phyloP scores from a whole-genome alignment of 2,329 filamentous ascomycete species.

The Claviceps spartinae region DNA sequence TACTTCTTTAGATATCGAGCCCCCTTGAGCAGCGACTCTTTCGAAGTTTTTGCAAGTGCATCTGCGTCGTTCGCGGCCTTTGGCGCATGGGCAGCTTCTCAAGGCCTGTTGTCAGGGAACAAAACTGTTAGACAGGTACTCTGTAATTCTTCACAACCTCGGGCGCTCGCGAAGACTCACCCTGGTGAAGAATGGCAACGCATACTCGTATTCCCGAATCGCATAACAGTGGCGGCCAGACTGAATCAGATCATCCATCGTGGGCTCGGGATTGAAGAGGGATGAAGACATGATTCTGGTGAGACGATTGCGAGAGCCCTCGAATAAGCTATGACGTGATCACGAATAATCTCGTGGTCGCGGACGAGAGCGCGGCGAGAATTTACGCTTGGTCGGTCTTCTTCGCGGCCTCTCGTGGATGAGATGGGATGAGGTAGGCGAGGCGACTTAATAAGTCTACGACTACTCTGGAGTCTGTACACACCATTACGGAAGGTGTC shows the following conservation, averaged over 20 bases:
- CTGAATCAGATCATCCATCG: conserved; percentile 11
- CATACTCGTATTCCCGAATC: conserved; percentile 20
- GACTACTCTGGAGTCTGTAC: too few relatives aligned
- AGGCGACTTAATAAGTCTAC: too few relatives aligned
- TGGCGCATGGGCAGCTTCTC: conserved; percentile 21
- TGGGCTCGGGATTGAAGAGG: neutral
- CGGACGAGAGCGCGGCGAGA: too few relatives aligned
- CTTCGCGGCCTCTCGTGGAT: too few relatives aligned
- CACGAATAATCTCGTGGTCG: too few relatives aligned
- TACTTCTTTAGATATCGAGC: conserved; percentile 27
- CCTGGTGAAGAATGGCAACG: conserved; percentile 24
- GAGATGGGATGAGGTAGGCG: too few relatives aligned
- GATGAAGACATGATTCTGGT: conserved; percentile 4
- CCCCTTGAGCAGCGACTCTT: conserved; percentile 16
- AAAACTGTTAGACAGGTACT: neutral
- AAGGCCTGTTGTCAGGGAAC: conserved; percentile 17
- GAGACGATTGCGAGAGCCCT: too few relatives aligned
- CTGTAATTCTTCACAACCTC: neutral
- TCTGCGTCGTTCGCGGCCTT: conserved; percentile 17
- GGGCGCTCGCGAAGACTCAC: conserved; percentile 11
- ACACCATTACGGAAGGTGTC: too few relatives aligned
- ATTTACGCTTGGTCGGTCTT: too few relatives aligned
- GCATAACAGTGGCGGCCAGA: conserved; percentile 21
- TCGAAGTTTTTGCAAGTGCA: conserved; percentile 16
- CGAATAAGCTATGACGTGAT: too few relatives aligned